These are phyloP conservation scores for Begonia loranthoides DNA, from an alignment of 306 rosid genomes.

Conservation along the genomic window DNA sequence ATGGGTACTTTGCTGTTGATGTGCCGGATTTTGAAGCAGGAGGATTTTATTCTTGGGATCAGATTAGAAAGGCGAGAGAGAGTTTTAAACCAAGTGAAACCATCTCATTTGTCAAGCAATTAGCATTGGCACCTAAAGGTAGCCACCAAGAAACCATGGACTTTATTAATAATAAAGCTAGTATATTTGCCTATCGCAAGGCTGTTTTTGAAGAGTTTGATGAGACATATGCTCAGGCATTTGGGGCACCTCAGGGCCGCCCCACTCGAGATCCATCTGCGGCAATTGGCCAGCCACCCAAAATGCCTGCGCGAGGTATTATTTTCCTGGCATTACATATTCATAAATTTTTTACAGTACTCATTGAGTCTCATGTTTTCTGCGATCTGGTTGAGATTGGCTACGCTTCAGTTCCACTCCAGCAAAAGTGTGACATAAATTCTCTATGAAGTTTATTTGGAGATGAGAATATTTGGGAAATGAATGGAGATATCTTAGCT, in stretches of 20 bases:
- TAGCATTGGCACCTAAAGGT: slow-evolving; percentile 46
- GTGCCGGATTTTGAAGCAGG: slow-evolving; percentile 77
- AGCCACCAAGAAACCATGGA: slow-evolving; percentile 35
- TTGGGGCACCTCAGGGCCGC: slow-evolving; percentile 47
- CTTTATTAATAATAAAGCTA: slow-evolving; percentile 51
- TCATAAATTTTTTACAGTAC: background rate
- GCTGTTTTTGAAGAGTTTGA: slow-evolving; percentile 78
- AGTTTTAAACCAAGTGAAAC: slow-evolving; percentile 42
- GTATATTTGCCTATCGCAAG: slow-evolving; percentile 39
- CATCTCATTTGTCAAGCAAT: slow-evolving; percentile 51
- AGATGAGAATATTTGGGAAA: no score
- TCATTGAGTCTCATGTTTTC: no score
- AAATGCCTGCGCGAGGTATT: slow-evolving; percentile 66
- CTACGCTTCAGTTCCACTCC: no score
- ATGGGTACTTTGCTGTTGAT: slow-evolving; percentile 63
- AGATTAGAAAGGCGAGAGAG: slow-evolving; percentile 52
- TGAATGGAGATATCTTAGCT: no score
- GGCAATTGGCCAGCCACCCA: slow-evolving; percentile 20
- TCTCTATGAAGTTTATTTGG: no score
- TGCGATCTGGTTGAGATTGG: no score
- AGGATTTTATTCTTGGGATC: slow-evolving; percentile 49
- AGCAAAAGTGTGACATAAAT: no score
- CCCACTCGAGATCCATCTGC: slow-evolving; percentile 24
- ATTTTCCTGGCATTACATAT: slow-evolving; percentile 3
- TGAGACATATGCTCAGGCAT: slow-evolving; percentile 95